phyloP scores from a whole-genome alignment of 148 eudicot species.

The Chenopodium album region DNA sequence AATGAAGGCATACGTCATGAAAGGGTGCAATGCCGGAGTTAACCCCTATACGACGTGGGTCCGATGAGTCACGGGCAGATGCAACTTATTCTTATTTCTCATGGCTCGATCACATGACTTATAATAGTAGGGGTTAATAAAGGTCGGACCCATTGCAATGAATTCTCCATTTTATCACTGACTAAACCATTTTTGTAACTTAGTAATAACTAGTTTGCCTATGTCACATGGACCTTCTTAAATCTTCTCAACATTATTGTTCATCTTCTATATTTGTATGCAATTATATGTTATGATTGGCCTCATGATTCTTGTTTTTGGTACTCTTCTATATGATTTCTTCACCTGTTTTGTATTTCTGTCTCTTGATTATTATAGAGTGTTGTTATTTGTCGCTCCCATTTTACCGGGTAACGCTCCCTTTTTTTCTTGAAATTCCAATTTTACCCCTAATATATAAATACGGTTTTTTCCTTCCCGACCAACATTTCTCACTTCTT shows the following conservation, averaged over 20 bases:
- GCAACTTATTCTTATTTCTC: not conserved
- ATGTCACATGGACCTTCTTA: not conserved
- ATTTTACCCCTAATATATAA: too few species aligned
- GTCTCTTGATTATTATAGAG: not conserved
- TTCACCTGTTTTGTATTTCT: not conserved
- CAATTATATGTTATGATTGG: not conserved
- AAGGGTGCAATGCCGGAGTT: not conserved
- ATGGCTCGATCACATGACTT: constrained; percentile 5
- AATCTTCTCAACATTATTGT: not conserved
- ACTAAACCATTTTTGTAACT: not conserved
- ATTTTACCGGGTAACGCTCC: too few species aligned
- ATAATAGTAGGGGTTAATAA: not conserved
- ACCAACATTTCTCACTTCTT: too few species aligned
- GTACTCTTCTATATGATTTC: not conserved
- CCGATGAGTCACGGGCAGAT: constrained; percentile 8
- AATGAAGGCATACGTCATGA: not conserved
- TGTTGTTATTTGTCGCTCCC: too few species aligned
- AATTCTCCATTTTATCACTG: not conserved
- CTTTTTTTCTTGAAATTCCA: too few species aligned
- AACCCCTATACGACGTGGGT: not conserved
- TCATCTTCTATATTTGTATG: not conserved
- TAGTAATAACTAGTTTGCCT: not conserved
- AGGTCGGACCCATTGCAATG: not conserved
- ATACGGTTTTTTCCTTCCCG: too few species aligned
- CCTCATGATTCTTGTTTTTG: not conserved